A percentile compares a stretch with the other conserved stretches of the same genome.
Evolutionary conservation across 1,284 basidiomycete species (phyloP).

Genomic region (Ustilago bromivora): DNA sequence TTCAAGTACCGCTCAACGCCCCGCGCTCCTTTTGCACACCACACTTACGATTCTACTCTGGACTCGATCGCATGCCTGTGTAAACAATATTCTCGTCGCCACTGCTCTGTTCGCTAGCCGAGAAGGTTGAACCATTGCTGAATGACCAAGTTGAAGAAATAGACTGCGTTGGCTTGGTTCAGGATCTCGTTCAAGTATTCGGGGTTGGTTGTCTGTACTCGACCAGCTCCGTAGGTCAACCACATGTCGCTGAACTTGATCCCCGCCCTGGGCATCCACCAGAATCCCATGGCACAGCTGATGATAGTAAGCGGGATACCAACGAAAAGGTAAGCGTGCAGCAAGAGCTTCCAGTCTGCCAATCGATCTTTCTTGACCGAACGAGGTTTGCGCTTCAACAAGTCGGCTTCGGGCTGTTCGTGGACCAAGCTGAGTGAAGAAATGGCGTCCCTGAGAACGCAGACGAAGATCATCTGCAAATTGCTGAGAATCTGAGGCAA

Average conservation of each 20-base stretch:
- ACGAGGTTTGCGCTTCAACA: slow-evolving; percentile 72
- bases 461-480: slow-evolving; percentile 72
- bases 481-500: slow-evolving; percentile 74
- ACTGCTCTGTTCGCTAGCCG: slow-evolving; percentile 72
- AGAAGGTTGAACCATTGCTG: slow-evolving; percentile 75
- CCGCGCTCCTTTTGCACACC: neutral
- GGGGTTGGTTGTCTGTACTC: slow-evolving; percentile 68
- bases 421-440: slow-evolving; percentile 74
- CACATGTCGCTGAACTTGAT: slow-evolving; percentile 70
- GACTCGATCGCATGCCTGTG: no score
- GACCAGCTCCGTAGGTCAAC: slow-evolving; percentile 73
- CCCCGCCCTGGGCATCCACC: slow-evolving; percentile 70
- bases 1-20: slow-evolving; percentile 3
- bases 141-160: slow-evolving; percentile 77
- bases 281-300: slow-evolving; percentile 72
- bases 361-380: slow-evolving; percentile 74
- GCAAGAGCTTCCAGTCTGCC: slow-evolving; percentile 73
- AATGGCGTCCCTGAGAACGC: slow-evolving; percentile 71
- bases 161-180: slow-evolving; percentile 65
- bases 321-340: slow-evolving; percentile 77
- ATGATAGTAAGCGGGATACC: slow-evolving; percentile 74
- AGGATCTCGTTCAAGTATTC: slow-evolving; percentile 71
- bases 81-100: slow-evolving; percentile 40
- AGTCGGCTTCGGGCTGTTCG: slow-evolving; percentile 74
- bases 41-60: neutral